Base-by-base conservation (phyloP, 345 rosid species). In the Trapa bicornis region DNA sequence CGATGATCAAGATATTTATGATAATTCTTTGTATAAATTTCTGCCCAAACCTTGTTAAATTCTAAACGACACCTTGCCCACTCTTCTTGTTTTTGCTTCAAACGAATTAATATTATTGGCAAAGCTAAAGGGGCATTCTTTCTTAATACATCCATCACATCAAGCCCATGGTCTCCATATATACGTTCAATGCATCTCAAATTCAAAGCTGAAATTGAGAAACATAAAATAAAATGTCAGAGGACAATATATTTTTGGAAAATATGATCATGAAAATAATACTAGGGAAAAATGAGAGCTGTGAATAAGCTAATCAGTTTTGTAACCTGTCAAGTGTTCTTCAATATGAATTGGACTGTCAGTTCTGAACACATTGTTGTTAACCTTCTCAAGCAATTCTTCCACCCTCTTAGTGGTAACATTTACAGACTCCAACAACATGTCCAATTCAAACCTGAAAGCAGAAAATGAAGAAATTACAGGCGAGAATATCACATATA, bases 31-130 rank as follows among this genome's bases (percentile, higher is more conserved):
- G 93, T 69, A 78, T 91, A 91, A 65, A 94, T 89, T 71, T 94
- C 97, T 66, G 97, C 89, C 99, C 99, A 94, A 68, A 94, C 97
- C 84, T 94, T 94, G 81, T 87, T 91, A 73, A 94, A 94, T 72
- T 94, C 99, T 70, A 88, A 67, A 70, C 92, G 99, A 76, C 99
- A 94, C 73, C 78, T 89, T 61, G 87, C 83, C 99, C 99, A 94
- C 74, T 94, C 97, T 73, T 91, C 97, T 83, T 91, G 96, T 79
- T 91, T 94, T 81, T 94, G 97, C 81, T 94, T 94, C 82, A 94
- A 76, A 65, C 99, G 97, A 45, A 88, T 94, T 76, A 94, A 80
- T 78, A 94, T 81, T 60, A 94, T 91, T 0, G 99, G 99, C 80
- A 94, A 78, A 79, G 95, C 97, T 79, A 86, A 87, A 75, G 85